Base-by-base conservation (phyloP, 192 early-diverging fungal species). In the Gamsiella multidivaricata region DNA sequence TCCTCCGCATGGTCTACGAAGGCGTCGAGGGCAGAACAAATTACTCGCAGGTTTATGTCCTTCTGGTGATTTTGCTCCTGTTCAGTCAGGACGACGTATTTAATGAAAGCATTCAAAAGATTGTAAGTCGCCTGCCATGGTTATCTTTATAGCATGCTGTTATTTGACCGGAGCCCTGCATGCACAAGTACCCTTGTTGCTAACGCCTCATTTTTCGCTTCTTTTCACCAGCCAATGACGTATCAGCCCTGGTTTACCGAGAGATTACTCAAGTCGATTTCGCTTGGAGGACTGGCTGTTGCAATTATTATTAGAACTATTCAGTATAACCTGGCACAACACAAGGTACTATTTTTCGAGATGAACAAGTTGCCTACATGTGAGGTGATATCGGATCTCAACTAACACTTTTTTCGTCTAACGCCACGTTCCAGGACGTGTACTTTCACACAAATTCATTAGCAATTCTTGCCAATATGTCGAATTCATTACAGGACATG, bases 241-340 rank as follows among this genome's bases (percentile, higher is more conserved):
- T 81, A 88, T 34, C 85, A 86, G 26, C 58, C 88, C 10, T 94
- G 92, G 92, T 92, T 91, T 68, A 91, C 89, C 18, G 91, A 94
- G 54, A 68, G 90, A 22, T 71, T 89, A 8, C 47, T 94, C 20
- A 90, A 88, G 56, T 80, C 83, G 14, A 67, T 91, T 22, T 89
- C 92, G 6, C 61, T 94, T 15, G 90, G 92, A 28, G 91, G 91
- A 2, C 67, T 93, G n/a, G 65, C 81, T 25, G 80, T 86, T 2
- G 81, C 93, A 7, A 90, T 94, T 11, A 49, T 94, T 17, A 88
- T 92, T 20, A 79, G 89, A 12, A 82, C 82, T 12, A 74, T 94
- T 25, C 92, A 92, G 61, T 69, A 85, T 9, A 93, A 93, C 53
- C 79, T 93, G 53, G 82, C 89, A 12, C 83, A 88, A 46, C 86